These are phyloP conservation scores for Euphorbia pulcherrima DNA, from an alignment of 345 rosid species.

Conservation along the genomic window DNA sequence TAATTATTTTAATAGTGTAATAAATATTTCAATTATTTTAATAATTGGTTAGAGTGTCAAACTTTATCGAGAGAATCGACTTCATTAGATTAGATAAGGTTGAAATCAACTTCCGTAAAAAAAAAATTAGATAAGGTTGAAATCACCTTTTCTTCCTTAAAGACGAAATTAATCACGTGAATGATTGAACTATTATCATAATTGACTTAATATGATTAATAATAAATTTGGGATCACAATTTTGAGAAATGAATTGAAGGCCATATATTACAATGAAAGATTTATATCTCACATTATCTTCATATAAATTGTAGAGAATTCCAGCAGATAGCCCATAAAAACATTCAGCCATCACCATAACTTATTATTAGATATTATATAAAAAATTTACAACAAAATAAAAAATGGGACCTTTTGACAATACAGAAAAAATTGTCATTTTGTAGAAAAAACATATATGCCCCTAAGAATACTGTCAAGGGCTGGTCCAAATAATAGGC, in stretches of 20 bases:
- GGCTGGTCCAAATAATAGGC: no score
- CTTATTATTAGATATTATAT: slow-evolving; percentile 10
- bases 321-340: slow-evolving; percentile 17
- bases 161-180: no score
- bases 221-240: not conserved
- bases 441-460: slow-evolving; percentile 15
- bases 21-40: no score
- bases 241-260: not conserved
- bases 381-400: not conserved
- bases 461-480: no score
- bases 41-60: no score
- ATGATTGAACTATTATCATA: not conserved
- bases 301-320: not conserved
- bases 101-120: no score
- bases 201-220: not conserved
- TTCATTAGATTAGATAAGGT: no score
- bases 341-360: slow-evolving; percentile 21
- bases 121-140: no score
- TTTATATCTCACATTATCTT: not conserved
- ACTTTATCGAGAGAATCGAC: no score
- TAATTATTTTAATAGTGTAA: no score
- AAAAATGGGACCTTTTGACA: slow-evolving; percentile 25
- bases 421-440: slow-evolving; percentile 11
- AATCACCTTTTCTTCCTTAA: no score
- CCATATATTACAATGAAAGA: not conserved